phyloP scores from a whole-genome alignment of 345 rosid genomes.

The Euclidium syriacum region DNA sequence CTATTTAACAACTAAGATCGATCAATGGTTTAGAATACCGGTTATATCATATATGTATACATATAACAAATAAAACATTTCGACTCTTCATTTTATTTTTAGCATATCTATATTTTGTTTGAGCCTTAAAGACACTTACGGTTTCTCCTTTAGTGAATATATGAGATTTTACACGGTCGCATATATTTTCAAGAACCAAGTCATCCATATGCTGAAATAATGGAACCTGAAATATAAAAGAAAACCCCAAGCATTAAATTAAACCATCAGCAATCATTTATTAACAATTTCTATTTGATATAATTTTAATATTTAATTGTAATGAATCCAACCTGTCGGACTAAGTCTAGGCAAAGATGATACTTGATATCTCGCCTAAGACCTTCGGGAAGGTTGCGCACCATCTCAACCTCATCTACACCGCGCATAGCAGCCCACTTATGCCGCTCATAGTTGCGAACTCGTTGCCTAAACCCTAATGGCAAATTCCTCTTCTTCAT shows the following conservation, averaged over 20 bases:
- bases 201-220: conserved; percentile 96
- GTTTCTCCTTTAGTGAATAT: conserved; percentile 94
- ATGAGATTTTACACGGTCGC: conserved; percentile 89
- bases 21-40: too few relatives aligned
- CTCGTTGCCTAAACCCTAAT: conserved; percentile 74
- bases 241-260: too few relatives aligned
- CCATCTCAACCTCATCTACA: conserved; percentile 85
- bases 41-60: too few relatives aligned
- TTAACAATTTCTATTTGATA: too few relatives aligned
- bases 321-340: conserved; percentile 75
- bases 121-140: conserved; percentile 40
- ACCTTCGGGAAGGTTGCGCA: conserved; percentile 83
- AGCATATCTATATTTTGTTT: too few relatives aligned
- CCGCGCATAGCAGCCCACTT: conserved; percentile 99
- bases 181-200: conserved; percentile 84
- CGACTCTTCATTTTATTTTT: too few relatives aligned
- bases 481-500: conserved; percentile 91
- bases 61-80: too few relatives aligned
- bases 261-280: background rate
- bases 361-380: conserved; percentile 93
- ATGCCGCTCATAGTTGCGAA: conserved; percentile 87
- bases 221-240: conserved; percentile 83
- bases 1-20: too few relatives aligned
- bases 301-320: too few relatives aligned
- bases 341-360: conserved; percentile 87